Evolutionary conservation across 2,329 filamentous ascomycete genomes (phyloP).

Genomic region (Mycosphaerella sp.): DNA sequence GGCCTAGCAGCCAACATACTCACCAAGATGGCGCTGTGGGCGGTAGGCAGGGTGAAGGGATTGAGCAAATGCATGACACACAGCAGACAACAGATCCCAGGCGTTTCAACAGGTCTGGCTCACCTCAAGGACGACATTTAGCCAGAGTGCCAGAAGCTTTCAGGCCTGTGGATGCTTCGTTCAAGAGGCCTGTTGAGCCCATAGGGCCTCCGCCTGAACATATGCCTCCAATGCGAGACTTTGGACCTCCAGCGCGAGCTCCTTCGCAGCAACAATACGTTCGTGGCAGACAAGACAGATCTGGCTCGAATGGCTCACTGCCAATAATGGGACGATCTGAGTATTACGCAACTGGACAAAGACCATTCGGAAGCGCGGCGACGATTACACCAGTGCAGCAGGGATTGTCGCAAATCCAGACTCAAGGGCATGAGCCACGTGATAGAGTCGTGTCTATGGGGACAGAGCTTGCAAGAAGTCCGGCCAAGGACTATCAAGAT

Average conservation of each 20-base stretch:
- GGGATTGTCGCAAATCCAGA: background rate
- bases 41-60: background rate
- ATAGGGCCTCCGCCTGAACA: conserved; percentile 15
- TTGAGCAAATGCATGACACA: background rate
- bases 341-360: conserved; percentile 5
- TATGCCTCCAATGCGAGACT: conserved; percentile 7
- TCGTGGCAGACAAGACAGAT: background rate
- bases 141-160: conserved; percentile 24
- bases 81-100: conserved; percentile 13
- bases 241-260: background rate
- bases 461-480: conserved; percentile 21
- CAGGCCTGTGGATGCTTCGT: conserved; percentile 20
- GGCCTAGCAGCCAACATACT: conserved; percentile 5
- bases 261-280: background rate
- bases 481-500: conserved; percentile 24
- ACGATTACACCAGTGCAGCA: conserved; percentile 18
- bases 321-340: conserved; percentile 13
- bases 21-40: background rate
- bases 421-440: background rate
- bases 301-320: conserved; percentile 2
- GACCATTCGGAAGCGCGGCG: conserved; percentile 12
- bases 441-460: conserved; percentile 17
- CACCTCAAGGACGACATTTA: conserved; percentile 6
- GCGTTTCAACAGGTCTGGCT: conserved; percentile 22
- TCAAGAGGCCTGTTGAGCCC: conserved; percentile 15